Percentiles rank a stretch among this genome's conserved stretches.
Conservation (phyloP, 2,329 filamentous ascomycete species). For the Verruconis gallopava region DNA sequence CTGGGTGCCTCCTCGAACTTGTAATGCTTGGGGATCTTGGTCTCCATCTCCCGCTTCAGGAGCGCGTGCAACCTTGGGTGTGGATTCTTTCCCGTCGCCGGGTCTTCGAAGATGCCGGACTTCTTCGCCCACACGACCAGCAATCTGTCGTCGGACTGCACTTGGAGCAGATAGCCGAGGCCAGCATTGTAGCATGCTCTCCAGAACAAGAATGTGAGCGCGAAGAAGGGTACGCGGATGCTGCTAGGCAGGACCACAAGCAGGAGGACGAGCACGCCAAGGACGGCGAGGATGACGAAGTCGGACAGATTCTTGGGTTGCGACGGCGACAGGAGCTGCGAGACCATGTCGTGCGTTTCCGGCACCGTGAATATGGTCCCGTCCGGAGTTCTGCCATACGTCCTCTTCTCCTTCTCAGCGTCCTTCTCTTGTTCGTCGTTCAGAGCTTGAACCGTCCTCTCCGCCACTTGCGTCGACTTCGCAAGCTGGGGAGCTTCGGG, state of each 20-base stretch:
- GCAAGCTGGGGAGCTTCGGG: not conserved
- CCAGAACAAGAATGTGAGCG: slow-evolving; percentile 82
- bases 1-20: slow-evolving; percentile 83
- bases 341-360: slow-evolving; percentile 97
- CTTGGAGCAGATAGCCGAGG: slow-evolving; percentile 77
- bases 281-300: slow-evolving; percentile 61
- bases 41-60: slow-evolving; percentile 80
- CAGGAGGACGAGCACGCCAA: slow-evolving; percentile 60
- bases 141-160: slow-evolving; percentile 79
- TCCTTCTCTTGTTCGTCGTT: slow-evolving; percentile 1
- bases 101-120: slow-evolving; percentile 74
- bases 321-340: slow-evolving; percentile 84
- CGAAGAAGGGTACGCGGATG: slow-evolving; percentile 65
- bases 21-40: slow-evolving; percentile 90
- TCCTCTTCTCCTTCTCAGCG: slow-evolving; percentile 7
- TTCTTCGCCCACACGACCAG: slow-evolving; percentile 80
- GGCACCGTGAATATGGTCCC: slow-evolving; percentile 73
- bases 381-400: slow-evolving; percentile 10
- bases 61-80: slow-evolving; percentile 70
- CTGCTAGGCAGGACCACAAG: slow-evolving; percentile 59
- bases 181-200: slow-evolving; percentile 83
- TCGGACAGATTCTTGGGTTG: slow-evolving; percentile 94
- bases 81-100: slow-evolving; percentile 66
- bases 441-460: slow-evolving; percentile 1
- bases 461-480: slow-evolving; percentile 1